Evolutionary conservation across 129 eudicot species (phyloP).

Genomic region (Flaveria brownii): DNA sequence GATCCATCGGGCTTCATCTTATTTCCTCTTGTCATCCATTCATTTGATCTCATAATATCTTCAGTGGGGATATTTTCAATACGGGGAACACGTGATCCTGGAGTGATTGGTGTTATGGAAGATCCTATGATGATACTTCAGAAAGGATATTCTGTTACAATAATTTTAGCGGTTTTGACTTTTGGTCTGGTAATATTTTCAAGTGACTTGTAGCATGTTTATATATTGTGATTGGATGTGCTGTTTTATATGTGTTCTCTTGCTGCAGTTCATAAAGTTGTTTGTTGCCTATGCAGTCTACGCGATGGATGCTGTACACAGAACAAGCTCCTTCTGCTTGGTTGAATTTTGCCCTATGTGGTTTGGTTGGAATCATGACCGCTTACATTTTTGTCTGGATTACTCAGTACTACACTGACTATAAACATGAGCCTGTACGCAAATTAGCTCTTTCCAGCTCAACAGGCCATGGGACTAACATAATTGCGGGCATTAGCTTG

Average conservation of each 20-base stretch:
- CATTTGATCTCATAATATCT: conserved; percentile 89
- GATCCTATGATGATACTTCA: conserved; percentile 96
- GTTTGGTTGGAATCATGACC: conserved; percentile 89
- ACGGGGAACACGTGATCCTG: conserved; percentile 74
- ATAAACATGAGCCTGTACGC: conserved; percentile 93
- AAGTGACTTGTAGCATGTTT: conserved; percentile 18
- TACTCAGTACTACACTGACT: conserved; percentile 93
- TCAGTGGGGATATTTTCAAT: conserved; percentile 91
- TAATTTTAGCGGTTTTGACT: conserved; percentile 79
- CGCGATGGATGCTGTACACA: conserved; percentile 95
- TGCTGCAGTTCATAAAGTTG: conserved; percentile 10
- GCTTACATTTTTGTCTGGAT: conserved; percentile 90
- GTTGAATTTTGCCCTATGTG: conserved; percentile 88
- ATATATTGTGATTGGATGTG: conserved; percentile 6
- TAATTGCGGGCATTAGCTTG: conserved; percentile 93
- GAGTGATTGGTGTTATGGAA: conserved; percentile 52
- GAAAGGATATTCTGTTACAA: conserved; percentile 89
- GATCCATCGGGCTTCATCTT: conserved; percentile 97
- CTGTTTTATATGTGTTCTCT: background rate
- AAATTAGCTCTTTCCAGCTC: conserved; percentile 82
- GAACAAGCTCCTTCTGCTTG: conserved; percentile 99
- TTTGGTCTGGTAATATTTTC: conserved; percentile 74
- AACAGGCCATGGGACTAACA: conserved; percentile 98
- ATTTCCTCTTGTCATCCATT: conserved; percentile 96
- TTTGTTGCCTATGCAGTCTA: conserved; percentile 65